Evolutionary conservation across 257 asterid species (phyloP).

Genomic region (Solanum appendiculatum): DNA sequence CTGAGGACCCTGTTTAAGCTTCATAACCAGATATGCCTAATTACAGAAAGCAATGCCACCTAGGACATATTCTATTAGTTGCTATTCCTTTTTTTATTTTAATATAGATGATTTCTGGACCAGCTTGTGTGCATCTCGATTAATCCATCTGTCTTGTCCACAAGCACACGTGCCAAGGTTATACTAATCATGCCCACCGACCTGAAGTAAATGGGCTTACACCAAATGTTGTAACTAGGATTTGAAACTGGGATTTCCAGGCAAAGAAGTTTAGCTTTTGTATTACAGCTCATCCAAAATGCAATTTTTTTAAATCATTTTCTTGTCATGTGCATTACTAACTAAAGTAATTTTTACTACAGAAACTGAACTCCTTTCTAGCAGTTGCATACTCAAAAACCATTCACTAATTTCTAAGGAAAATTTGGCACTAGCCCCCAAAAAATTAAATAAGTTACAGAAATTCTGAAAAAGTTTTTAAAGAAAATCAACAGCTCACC

Average conservation of each 20-base stretch:
- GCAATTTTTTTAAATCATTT: neutral
- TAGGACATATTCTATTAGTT: neutral
- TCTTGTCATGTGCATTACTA: neutral
- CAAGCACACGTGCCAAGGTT: neutral
- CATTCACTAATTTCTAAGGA: neutral
- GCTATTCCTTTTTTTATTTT: neutral
- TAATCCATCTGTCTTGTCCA: neutral
- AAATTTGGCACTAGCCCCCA: neutral
- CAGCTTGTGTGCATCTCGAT: neutral
- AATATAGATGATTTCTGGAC: neutral
- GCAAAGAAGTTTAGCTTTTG: neutral
- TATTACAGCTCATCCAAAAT: neutral
- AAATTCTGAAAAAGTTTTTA: neutral
- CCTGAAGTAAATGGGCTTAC: neutral
- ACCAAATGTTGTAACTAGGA: neutral
- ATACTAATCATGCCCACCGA: neutral
- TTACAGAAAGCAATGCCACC: neutral
- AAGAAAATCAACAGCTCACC: conserved; percentile 21
- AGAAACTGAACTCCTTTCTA: too few relatives aligned
- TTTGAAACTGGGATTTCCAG: neutral
- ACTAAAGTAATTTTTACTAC: neutral
- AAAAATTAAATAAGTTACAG: neutral
- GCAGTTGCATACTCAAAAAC: neutral
- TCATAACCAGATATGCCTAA: neutral
- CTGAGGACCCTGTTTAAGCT: neutral